Percentiles rank a stretch among this genome's conserved stretches.
Conservation (phyloP, 108 stramenopile species). For the Bacterosira constricta region DNA sequence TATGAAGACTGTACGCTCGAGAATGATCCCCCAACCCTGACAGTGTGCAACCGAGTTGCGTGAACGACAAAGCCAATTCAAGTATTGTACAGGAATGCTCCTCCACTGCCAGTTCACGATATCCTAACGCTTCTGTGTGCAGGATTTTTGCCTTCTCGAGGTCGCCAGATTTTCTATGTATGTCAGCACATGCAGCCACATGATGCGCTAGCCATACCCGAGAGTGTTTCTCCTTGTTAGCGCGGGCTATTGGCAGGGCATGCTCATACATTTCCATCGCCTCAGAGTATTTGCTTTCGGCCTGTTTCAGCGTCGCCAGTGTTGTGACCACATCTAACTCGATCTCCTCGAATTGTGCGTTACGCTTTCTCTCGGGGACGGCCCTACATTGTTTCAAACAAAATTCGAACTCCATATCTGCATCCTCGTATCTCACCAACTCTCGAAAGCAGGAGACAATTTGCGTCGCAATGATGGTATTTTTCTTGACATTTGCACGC, state of each 20-base stretch:
- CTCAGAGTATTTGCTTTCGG: conserved; percentile 40
- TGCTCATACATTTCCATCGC: conserved; percentile 38
- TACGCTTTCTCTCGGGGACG: conserved; percentile 9
- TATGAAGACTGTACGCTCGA: conserved; percentile 28
- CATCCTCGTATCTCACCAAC: conserved; percentile 36
- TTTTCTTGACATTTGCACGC: background rate
- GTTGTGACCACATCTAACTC: conserved; percentile 31
- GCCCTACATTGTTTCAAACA: conserved; percentile 23
- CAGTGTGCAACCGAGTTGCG: conserved; percentile 38
- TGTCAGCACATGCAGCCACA: conserved; percentile 35
- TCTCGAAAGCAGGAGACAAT: conserved; percentile 36
- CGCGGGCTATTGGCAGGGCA: conserved; percentile 36
- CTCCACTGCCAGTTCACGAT: conserved; percentile 30
- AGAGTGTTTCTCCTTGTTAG: conserved; percentile 14
- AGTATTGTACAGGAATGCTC: conserved; percentile 29
- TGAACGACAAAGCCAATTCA: conserved; percentile 38
- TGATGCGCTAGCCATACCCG: conserved; percentile 43
- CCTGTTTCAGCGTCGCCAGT: conserved; percentile 36
- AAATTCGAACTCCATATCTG: conserved; percentile 29
- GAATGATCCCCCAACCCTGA: conserved; percentile 21
- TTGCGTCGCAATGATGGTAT: conserved; percentile 7
- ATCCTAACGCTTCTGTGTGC: conserved; percentile 34
- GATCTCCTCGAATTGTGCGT: conserved; percentile 4
- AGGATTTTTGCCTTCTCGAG: conserved; percentile 19
- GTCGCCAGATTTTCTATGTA: conserved; percentile 35